A percentile compares a stretch with the other conserved stretches of the same genome.
phyloP scores from a whole-genome alignment of 2,329 filamentous ascomycete species.

The Colletotrichum orchidophilum region DNA sequence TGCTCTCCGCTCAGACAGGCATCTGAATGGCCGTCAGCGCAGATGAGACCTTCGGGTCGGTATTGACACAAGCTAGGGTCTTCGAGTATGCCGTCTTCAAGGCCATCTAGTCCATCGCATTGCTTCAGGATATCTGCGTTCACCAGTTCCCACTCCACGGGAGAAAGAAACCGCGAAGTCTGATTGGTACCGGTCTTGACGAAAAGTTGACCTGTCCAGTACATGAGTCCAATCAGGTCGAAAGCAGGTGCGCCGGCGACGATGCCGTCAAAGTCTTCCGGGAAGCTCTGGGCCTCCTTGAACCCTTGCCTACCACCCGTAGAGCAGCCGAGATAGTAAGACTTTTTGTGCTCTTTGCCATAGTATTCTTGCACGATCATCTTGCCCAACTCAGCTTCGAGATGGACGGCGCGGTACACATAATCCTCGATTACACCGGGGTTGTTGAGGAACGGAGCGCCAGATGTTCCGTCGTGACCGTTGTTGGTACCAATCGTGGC shows the following conservation, averaged over 20 bases:
- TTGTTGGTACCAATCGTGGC: conserved; percentile 60
- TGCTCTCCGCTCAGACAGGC: conserved; percentile 47
- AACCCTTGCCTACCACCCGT: conserved; percentile 65
- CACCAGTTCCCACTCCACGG: conserved; percentile 17
- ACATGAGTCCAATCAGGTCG: conserved; percentile 8
- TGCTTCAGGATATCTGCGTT: conserved; percentile 50
- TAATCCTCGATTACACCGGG: conserved; percentile 49
- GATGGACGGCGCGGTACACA: conserved; percentile 52
- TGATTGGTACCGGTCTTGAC: conserved; percentile 54
- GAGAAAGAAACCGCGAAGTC: conserved; percentile 48
- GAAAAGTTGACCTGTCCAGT: conserved; percentile 49
- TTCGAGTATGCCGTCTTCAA: conserved; percentile 57
- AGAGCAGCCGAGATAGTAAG: conserved; percentile 62
- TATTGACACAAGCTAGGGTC: conserved; percentile 20
- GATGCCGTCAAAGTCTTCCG: conserved; percentile 64
- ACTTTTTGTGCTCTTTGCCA: conserved; percentile 33
- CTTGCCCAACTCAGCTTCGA: conserved; percentile 59
- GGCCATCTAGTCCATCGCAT: conserved; percentile 59
- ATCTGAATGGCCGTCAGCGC: conserved; percentile 47
- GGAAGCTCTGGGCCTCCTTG: conserved; percentile 51
- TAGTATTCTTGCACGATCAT: conserved; percentile 59
- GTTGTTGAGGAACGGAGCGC: conserved; percentile 44
- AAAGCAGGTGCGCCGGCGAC: conserved; percentile 57
- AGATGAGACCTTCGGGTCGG: conserved; percentile 48
- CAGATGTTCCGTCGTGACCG: conserved; percentile 57